Base-by-base conservation (phyloP, 768 basidiomycete species). In the Termitomyces sp. region DNA sequence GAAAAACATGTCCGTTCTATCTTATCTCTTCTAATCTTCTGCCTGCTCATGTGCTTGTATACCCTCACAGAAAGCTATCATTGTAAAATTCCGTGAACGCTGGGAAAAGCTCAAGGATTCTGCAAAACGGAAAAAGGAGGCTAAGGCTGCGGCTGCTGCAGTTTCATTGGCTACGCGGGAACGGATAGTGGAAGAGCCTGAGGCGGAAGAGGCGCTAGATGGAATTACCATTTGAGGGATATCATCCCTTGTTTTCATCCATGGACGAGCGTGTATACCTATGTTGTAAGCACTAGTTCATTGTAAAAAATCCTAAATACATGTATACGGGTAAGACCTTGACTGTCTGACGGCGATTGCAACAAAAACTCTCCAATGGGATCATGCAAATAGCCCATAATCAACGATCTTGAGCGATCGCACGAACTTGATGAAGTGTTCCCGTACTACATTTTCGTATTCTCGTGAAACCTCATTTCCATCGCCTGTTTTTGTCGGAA, bases 41-140 rank as follows among this genome's bases (percentile, higher is more conserved):
- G 23, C 5, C 4, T 54, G 47, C 61, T 65, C 52, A 63, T 55
- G 38, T 44, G 9, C 47, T 50, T 21, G 12, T 51, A 55, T 53
- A 59, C 17, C 64, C 49, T 57, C 64, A 57, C 71, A 93, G 91
- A 89, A 87, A 84, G 75, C 82, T 11, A 88, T 91, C 81, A 91
- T 92, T 60, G 75, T 78, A 21, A 87, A 88, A 63, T 93, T 89
- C 71, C 82, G 87, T 28, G 91, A 93, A 71, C 79, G 89, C 41
- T 94, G 91, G 91, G 89, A 90, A 67, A 92, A 91, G 68, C 74
- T 94, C 55, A 94, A 94, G 67, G 92, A 94, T 65, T 88, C 87
- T 28, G 87, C 90, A 8, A 91, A 86, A 70, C 83, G 87, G 58
- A 92, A 93, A 73, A 89, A 91, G 68, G 87, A 89, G 64, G 85